Conservation (phyloP, 2,329 filamentous ascomycete genomes). For the Aspergillus puulaauensis region DNA sequence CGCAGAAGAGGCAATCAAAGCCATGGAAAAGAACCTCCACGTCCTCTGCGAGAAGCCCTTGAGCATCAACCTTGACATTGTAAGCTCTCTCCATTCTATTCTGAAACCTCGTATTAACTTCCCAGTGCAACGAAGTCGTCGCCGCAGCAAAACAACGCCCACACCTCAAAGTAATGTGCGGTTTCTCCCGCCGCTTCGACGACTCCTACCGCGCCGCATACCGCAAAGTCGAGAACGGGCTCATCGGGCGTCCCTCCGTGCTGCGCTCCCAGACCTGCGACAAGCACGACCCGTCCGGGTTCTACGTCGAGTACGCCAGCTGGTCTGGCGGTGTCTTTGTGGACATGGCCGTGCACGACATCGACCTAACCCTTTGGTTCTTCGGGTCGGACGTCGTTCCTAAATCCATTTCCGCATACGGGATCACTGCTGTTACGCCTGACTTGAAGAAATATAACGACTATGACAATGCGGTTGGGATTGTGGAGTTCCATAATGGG, state of each 20-base stretch:
- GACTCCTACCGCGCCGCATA: slow-evolving; percentile 63
- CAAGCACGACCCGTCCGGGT: slow-evolving; percentile 63
- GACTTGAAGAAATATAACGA: slow-evolving; percentile 59
- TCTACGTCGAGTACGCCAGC: slow-evolving; percentile 67
- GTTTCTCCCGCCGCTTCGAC: slow-evolving; percentile 67
- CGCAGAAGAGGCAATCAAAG: slow-evolving; percentile 58
- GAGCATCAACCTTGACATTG: slow-evolving; percentile 59
- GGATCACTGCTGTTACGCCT: slow-evolving; percentile 60
- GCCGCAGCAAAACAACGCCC: slow-evolving; percentile 56
- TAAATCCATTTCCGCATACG: slow-evolving; percentile 57
- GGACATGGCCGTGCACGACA: slow-evolving; percentile 70
- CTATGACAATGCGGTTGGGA: slow-evolving; percentile 62
- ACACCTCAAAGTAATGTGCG: slow-evolving; percentile 66
- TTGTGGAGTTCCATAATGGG: slow-evolving; percentile 66
- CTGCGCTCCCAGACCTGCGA: slow-evolving; percentile 68
- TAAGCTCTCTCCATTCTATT: slow-evolving; percentile 23
- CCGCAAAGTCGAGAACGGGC: slow-evolving; percentile 52
- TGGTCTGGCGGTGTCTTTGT: slow-evolving; percentile 69
- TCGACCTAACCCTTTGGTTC: slow-evolving; percentile 65
- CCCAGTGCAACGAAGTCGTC: slow-evolving; percentile 50
- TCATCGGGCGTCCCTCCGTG: slow-evolving; percentile 61
- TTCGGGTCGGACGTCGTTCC: slow-evolving; percentile 56
- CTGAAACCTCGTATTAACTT: neutral
- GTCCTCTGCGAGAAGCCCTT: slow-evolving; percentile 58
- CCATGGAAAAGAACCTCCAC: slow-evolving; percentile 55